Base-by-base conservation (phyloP, 2,329 filamentous ascomycete genomes). In the Colletotrichum euphorbiae region DNA sequence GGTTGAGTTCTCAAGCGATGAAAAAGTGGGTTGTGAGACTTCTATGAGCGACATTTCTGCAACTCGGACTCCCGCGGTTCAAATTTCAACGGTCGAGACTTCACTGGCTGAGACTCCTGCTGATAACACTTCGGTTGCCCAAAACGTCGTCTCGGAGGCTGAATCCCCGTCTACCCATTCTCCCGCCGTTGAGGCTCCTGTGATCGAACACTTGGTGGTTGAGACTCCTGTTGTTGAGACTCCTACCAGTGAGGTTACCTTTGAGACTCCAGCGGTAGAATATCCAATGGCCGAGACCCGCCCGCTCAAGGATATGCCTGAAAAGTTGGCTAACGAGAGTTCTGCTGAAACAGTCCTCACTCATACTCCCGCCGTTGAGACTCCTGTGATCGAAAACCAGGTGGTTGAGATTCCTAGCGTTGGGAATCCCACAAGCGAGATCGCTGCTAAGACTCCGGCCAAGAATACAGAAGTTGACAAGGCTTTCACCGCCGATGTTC, bases 151-250 rank as follows among this genome's bases (percentile, higher is more conserved):
- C 7, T 28, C 28, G 28, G 2, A 28, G 28, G 4, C 28, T 8
- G 7, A 28, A 28, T 28, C 6, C 28, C 28, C 28, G 7, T 2
- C 6, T 28, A 6, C 28, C 28, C 28, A 56, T 13, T 12, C 36
- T 31, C 19, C 52, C 4, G 38, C 21, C 13, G 17, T 28, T 43
- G 52, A 56, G 17, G 12, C 19, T 24, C 19, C 33, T 38, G 33
- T 38, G 4, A 38, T 38, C 33, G 33, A 38, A 38, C 1, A 13
- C 33, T 13, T 11, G 11, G 33, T 15, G 6, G 6, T 42, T 24
- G 33, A 56, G 36, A 57, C 54, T 57, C n/a, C 38, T 8, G 17
- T 17, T 5, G 36, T 43, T 57, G 38, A 57, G 19, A 45, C 21
- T 56, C 19, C 38, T 13, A n/a, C 12, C 12, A 12, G 5, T 28